Evolutionary conservation across 1,139 yeast species (phyloP).

Genomic region (Sugiyamaella castrensis): DNA sequence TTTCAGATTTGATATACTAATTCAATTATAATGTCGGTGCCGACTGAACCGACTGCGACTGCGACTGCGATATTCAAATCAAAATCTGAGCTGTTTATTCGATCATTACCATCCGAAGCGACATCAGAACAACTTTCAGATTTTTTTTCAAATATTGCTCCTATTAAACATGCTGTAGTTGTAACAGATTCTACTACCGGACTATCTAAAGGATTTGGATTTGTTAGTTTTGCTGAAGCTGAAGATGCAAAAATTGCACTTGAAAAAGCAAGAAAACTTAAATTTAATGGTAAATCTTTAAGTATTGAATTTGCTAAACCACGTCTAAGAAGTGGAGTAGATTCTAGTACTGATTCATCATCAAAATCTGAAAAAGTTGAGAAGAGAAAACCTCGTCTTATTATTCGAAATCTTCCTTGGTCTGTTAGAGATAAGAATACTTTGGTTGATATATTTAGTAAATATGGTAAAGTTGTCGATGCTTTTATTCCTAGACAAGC

Average conservation of each 20-base stretch:
- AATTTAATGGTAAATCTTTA: conserved; percentile 63
- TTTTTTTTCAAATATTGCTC: conserved; percentile 86
- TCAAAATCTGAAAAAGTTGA: conserved; percentile 34
- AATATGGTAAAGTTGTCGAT: conserved; percentile 84
- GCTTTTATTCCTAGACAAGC: conserved; percentile 85
- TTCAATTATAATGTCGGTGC: too few species aligned
- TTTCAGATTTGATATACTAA: background rate
- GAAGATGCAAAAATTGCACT: conserved; percentile 83
- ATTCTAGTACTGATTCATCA: conserved; percentile 20
- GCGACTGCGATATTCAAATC: conserved; percentile 3
- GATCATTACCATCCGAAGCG: conserved; percentile 77
- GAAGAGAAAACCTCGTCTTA: conserved; percentile 77
- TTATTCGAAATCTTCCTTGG: conserved; percentile 94
- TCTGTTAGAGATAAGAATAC: conserved; percentile 76
- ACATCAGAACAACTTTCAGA: conserved; percentile 78
- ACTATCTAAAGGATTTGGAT: conserved; percentile 87
- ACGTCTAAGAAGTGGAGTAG: conserved; percentile 65
- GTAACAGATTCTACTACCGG: conserved; percentile 71
- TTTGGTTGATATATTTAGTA: conserved; percentile 65
- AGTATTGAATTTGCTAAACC: conserved; percentile 88
- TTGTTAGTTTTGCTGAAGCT: conserved; percentile 81
- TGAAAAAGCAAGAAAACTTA: conserved; percentile 59
- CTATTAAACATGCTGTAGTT: conserved; percentile 91
- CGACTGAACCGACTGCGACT: background rate
- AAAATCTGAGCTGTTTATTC: conserved; percentile 57